phyloP scores from a whole-genome alignment of 768 basidiomycete genomes.

The Gymnopilus junonius region DNA sequence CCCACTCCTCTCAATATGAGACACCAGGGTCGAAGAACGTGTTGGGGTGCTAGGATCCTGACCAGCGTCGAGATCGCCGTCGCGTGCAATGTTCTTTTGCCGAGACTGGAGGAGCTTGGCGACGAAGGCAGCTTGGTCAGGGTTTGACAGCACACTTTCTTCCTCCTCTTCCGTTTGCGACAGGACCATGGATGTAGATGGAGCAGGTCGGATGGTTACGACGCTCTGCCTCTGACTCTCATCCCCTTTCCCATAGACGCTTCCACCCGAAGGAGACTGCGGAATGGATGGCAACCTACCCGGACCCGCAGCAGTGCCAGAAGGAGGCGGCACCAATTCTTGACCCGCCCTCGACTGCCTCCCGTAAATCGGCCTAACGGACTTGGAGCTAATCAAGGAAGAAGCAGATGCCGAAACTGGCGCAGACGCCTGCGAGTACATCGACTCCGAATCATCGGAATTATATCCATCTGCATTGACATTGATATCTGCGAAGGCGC shows the following conservation, averaged over 20 bases:
- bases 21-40: slow-evolving; percentile 18
- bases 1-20: slow-evolving; percentile 23
- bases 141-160: background rate
- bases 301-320: background rate
- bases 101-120: slow-evolving; percentile 21
- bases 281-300: slow-evolving; percentile 7
- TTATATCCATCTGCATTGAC: slow-evolving; percentile 5
- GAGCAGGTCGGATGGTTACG: background rate
- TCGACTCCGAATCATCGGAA: slow-evolving; percentile 22
- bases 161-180: background rate
- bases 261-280: slow-evolving; percentile 6
- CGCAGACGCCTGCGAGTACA: slow-evolving; percentile 27
- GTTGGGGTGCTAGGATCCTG: slow-evolving; percentile 3
- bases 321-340: background rate
- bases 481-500: background rate
- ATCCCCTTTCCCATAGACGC: background rate
- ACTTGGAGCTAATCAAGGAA: background rate
- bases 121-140: slow-evolving; percentile 11
- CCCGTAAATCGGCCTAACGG: background rate
- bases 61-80: no score
- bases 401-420: slow-evolving; percentile 4
- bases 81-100: background rate
- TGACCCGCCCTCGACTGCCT: background rate
- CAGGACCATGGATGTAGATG: background rate
- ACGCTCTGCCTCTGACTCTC: background rate